These are phyloP conservation scores for Colletotrichum lindemuthianum DNA, from an alignment of 2,329 filamentous ascomycete species.

Conservation along the genomic window DNA sequence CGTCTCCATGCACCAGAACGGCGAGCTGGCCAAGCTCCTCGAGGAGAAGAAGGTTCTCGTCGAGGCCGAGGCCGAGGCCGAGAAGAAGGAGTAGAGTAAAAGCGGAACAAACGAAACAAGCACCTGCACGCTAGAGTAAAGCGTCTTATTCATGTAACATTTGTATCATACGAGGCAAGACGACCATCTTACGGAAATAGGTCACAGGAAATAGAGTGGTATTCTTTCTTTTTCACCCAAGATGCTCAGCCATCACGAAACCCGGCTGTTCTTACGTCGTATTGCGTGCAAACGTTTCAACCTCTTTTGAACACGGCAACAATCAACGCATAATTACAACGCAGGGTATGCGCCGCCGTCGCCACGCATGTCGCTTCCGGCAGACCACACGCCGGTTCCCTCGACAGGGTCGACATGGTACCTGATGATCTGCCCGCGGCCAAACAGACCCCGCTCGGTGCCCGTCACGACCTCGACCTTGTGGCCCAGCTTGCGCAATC, in stretches of 20 bases:
- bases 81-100: constrained; percentile 45
- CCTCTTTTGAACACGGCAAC: not conserved
- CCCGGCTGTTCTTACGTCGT: not conserved
- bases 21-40: constrained; percentile 89
- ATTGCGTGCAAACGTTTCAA: not conserved
- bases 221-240: constrained; percentile 2
- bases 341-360: constrained; percentile 77
- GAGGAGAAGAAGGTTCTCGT: constrained; percentile 89
- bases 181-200: constrained; percentile 5
- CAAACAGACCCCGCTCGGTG: constrained; percentile 76
- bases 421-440: constrained; percentile 86
- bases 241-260: constrained; percentile 1
- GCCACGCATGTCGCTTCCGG: constrained; percentile 86
- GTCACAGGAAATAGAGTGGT: constrained; percentile 22
- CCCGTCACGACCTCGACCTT: constrained; percentile 75
- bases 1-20: constrained; percentile 96
- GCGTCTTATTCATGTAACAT: constrained; percentile 29
- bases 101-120: not conserved
- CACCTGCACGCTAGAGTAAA: not conserved
- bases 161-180: constrained; percentile 30
- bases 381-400: constrained; percentile 80
- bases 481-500: constrained; percentile 77
- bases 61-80: constrained; percentile 59
- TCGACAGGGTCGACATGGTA: constrained; percentile 77
- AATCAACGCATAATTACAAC: constrained; percentile 1